Percentiles rank a stretch among this genome's conserved stretches.
phyloP scores from a whole-genome alignment of 2,329 filamentous ascomycete genomes.

The Metarhizium album region DNA sequence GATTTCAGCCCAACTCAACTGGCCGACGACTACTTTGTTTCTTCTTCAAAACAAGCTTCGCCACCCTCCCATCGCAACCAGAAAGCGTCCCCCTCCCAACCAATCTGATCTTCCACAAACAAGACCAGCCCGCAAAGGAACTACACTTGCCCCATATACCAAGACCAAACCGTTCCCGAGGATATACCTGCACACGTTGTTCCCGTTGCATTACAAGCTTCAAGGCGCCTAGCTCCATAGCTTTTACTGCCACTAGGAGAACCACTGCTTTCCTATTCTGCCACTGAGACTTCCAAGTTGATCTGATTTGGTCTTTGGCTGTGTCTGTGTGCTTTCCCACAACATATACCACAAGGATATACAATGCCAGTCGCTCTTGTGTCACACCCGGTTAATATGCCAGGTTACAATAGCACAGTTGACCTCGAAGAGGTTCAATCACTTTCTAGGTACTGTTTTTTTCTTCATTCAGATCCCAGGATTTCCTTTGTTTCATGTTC shows the following conservation, averaged over 20 bases:
- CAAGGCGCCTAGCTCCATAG: slow-evolving; percentile 2
- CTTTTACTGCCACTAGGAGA: slow-evolving; percentile 12
- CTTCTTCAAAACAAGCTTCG: slow-evolving; percentile 9
- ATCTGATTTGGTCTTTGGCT: slow-evolving; percentile 6
- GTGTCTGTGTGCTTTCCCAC: slow-evolving; percentile 3
- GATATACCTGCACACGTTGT: slow-evolving; percentile 16
- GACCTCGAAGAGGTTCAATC: slow-evolving; percentile 50
- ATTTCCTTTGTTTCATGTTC: slow-evolving; percentile 23
- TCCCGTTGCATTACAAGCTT: slow-evolving; percentile 15
- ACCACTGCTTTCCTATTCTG: background rate
- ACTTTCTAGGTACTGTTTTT: slow-evolving; percentile 52
- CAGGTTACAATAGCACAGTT: slow-evolving; percentile 39
- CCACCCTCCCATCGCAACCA: slow-evolving; percentile 11
- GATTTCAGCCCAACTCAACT: slow-evolving; percentile 13
- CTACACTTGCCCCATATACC: slow-evolving; percentile 1
- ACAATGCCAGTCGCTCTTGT: slow-evolving; percentile 39
- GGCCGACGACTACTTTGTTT: slow-evolving; percentile 12
- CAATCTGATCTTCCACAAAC: slow-evolving; percentile 10
- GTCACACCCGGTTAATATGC: slow-evolving; percentile 39
- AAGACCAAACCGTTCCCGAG: too few species aligned
- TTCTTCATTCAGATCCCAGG: slow-evolving; percentile 32
- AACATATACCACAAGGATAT: slow-evolving; percentile 3
- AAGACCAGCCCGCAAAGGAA: slow-evolving; percentile 10
- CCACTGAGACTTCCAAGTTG: slow-evolving; percentile 1
- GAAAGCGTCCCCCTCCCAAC: slow-evolving; percentile 6